Percentiles rank a stretch among this genome's conserved stretches.
phyloP scores from a whole-genome alignment of 768 basidiomycete genomes.

The Hygrophorus russula region DNA sequence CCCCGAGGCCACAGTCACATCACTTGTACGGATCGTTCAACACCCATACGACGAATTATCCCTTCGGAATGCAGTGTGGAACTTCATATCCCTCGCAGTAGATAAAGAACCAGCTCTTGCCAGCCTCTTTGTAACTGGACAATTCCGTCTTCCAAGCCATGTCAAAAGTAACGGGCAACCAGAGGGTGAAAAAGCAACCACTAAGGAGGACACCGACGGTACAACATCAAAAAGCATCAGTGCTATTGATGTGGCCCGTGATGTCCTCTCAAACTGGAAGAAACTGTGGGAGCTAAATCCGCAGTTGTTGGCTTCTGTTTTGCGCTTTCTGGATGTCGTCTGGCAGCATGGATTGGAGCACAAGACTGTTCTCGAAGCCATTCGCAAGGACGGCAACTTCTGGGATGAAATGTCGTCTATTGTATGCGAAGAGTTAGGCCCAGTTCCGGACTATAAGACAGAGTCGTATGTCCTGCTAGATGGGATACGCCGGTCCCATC shows the following conservation, averaged over 20 bases:
- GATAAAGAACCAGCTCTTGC: conserved; percentile 83
- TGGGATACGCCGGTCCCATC: conserved; percentile 37
- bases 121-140: conserved; percentile 66
- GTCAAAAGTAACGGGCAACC: conserved; percentile 29
- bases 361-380: conserved; percentile 39
- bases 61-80: conserved; percentile 72
- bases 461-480: conserved; percentile 36
- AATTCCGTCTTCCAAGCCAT: conserved; percentile 40
- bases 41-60: conserved; percentile 72
- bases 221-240: conserved; percentile 30
- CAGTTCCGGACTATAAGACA: conserved; percentile 56
- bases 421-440: conserved; percentile 59
- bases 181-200: conserved; percentile 23
- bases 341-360: conserved; percentile 79
- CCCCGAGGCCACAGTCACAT: conserved; percentile 58
- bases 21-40: conserved; percentile 59
- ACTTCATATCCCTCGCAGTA: conserved; percentile 69
- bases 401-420: conserved; percentile 64
- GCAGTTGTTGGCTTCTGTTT: conserved; percentile 56
- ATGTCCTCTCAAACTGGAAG: conserved; percentile 60
- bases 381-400: conserved; percentile 48
- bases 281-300: conserved; percentile 72
- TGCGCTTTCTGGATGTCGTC: conserved; percentile 66
- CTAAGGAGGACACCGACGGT: conserved; percentile 21
- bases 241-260: conserved; percentile 57